These are phyloP conservation scores for Rhipidocladum racemiflorum DNA, from an alignment of 176 grass and related monocot genomes.

Conservation along the genomic window DNA sequence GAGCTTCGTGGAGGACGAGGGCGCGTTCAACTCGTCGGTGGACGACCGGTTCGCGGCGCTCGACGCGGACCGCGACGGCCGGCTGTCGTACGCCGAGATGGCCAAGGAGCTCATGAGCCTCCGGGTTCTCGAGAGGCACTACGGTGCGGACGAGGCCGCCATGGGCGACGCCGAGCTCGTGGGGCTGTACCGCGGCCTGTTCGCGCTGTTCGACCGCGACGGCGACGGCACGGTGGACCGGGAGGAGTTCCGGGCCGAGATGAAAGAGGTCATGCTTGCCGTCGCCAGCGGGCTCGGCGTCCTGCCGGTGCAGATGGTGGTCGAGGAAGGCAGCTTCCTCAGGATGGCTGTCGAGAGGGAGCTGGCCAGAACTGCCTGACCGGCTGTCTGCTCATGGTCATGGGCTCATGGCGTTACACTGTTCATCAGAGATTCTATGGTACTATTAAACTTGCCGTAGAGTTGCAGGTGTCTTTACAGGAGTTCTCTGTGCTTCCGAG, in stretches of 20 bases:
- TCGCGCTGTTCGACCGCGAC: conserved; percentile 64
- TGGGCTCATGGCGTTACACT: background rate
- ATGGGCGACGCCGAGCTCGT: conserved; percentile 35
- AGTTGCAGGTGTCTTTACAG: background rate
- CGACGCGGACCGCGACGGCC: conserved; percentile 55
- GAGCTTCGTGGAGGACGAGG: conserved; percentile 67
- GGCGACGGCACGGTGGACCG: conserved; percentile 55
- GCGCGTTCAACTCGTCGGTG: conserved; percentile 50
- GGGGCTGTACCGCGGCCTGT: conserved; percentile 44
- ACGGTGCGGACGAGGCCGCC: conserved; percentile 45
- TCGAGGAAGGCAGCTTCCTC: conserved; percentile 51
- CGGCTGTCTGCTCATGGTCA: background rate
- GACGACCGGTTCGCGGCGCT: conserved; percentile 52
- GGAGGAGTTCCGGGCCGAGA: conserved; percentile 71
- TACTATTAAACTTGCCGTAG: background rate
- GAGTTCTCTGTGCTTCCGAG: background rate
- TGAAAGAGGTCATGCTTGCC: conserved; percentile 85
- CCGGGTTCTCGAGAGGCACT: conserved; percentile 54
- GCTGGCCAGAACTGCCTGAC: background rate
- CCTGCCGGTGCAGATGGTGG: conserved; percentile 47
- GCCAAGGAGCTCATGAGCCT: conserved; percentile 56
- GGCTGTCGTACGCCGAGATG: conserved; percentile 69
- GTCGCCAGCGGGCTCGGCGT: conserved; percentile 64
- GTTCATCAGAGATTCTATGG: background rate
- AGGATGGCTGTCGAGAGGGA: conserved; percentile 37